Base-by-base conservation (phyloP, 2,329 filamentous ascomycete genomes). In the Didymella lethalis region DNA sequence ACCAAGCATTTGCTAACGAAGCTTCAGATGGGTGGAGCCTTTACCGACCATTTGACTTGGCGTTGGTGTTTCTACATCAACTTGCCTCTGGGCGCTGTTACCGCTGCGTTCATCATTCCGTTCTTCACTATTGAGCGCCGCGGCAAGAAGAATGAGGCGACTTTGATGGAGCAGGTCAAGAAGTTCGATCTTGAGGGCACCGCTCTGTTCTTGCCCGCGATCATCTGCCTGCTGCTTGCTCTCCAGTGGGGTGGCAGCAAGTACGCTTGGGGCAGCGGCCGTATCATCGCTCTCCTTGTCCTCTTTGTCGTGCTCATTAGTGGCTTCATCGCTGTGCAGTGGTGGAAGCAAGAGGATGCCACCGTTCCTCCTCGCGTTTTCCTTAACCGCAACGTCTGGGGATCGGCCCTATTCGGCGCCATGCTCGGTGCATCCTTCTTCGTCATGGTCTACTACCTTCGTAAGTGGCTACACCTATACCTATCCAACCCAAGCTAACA, bases 181-280 rank as follows among this genome's bases (percentile, higher is more conserved):
- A 78, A 82, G 59, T 81, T 84, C 62, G 82, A 84, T 64, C 68
- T 82, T n/a, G 67, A 74, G 36, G 82, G 81, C 10, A 80, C 76
- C 2, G 61, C 74, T 16, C 49, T 80, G 26, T 77, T 83, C 64
- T 62, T 83, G 29, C 81, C 80, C 0, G 79, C 77, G 61, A 78
- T 83, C 59, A 74, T 84, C 55, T 83, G 79, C 65, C 68, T 83
- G 36, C 71, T 84, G 10, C 76, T 84, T 32, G 82, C 82, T 40
- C 75, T 84, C 6, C 80, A 83, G 54, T 84, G 81, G 81, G 82
- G 79, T 52, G 82, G 81, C 31, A 77, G 75, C 66, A 80, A 77
- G 65, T 83, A 82, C 61, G 66, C 64, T 1, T 84, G 81, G 81
- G 68, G 67, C 11, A 76, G 73, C 60, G 79, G 72, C 25, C 74